Percentiles rank a stretch among this genome's conserved stretches.
phyloP scores from a whole-genome alignment of 202 grass and related monocot genomes.

The Zoysia matrella region DNA sequence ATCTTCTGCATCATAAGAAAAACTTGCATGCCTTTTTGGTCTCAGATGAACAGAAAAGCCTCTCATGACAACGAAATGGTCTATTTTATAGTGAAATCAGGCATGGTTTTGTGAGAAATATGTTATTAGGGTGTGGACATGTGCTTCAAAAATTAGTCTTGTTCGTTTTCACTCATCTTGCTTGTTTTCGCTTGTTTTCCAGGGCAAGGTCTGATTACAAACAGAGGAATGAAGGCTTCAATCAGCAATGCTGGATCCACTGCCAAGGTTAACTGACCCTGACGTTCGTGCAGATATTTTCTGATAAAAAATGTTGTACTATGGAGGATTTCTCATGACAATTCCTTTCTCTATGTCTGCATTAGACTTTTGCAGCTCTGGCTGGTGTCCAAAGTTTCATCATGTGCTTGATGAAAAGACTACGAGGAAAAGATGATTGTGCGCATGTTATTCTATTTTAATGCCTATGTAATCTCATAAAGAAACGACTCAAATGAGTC shows the following conservation, averaged over 20 bases:
- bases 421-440: constrained; percentile 86
- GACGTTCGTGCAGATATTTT: constrained; percentile 22
- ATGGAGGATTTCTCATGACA: background rate
- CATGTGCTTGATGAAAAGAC: constrained; percentile 70
- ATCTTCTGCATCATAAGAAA: background rate
- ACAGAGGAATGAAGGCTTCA: constrained; percentile 79
- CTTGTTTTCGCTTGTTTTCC: constrained; percentile 32
- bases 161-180: constrained; percentile 5
- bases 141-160: background rate
- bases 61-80: background rate
- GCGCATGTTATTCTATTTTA: constrained; percentile 10
- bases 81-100: background rate
- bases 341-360: constrained; percentile 17
- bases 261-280: constrained; percentile 68
- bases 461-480: background rate
- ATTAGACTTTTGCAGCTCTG: constrained; percentile 83
- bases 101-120: background rate
- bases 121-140: constrained; percentile 12
- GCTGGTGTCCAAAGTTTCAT: constrained; percentile 87
- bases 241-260: constrained; percentile 73
- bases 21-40: background rate
- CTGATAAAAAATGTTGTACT: background rate
- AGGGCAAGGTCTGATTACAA: constrained; percentile 80
- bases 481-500: background rate
- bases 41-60: background rate